A percentile compares a stretch with the other conserved stretches of the same genome.
These are phyloP conservation scores for Alternaria solani DNA, from an alignment of 2,329 filamentous ascomycete genomes.

Conservation along the genomic window DNA sequence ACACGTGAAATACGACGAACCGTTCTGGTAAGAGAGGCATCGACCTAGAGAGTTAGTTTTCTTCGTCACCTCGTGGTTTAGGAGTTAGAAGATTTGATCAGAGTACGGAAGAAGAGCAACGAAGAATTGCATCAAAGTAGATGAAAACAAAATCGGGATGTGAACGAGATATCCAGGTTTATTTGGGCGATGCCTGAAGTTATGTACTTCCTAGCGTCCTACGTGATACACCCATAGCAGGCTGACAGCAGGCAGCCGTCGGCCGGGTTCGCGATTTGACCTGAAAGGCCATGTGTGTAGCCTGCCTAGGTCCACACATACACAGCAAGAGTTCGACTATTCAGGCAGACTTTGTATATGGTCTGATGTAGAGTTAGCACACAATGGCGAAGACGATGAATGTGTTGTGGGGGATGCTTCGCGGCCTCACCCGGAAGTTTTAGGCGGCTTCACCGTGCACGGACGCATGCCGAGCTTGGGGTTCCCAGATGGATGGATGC, in stretches of 20 bases:
- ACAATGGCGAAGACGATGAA: background rate
- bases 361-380: background rate
- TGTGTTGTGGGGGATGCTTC: background rate
- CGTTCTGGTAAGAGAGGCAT: background rate
- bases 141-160: background rate
- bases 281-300: background rate
- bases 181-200: background rate
- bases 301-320: background rate
- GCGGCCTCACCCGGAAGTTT: background rate
- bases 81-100: background rate
- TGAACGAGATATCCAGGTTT: background rate
- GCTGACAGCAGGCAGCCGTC: constrained; percentile 9
- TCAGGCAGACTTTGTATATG: background rate
- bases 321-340: background rate
- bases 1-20: background rate
- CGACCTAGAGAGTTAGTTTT: background rate
- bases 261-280: background rate
- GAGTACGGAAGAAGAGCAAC: background rate
- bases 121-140: background rate
- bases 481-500: background rate
- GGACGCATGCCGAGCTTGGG: background rate
- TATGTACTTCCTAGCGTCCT: background rate
- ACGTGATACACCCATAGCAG: background rate
- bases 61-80: background rate
- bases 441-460: background rate